These are phyloP conservation scores for Ustilago curta DNA, from an alignment of 1,284 basidiomycete species.

Conservation along the genomic window DNA sequence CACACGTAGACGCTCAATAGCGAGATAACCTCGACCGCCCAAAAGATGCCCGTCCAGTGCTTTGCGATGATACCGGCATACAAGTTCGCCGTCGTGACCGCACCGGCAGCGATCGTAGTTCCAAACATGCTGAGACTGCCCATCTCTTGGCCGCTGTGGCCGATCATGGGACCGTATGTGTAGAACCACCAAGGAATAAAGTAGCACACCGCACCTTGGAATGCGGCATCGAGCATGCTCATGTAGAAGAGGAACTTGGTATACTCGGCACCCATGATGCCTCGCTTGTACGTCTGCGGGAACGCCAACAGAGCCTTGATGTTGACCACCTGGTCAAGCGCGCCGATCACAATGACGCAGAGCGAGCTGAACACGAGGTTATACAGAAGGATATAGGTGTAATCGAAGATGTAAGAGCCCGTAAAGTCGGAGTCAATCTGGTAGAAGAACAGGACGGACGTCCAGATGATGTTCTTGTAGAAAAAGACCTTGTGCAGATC, in stretches of 20 bases:
- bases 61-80: slow-evolving; percentile 57
- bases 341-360: slow-evolving; percentile 91
- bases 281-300: slow-evolving; percentile 92
- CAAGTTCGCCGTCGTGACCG: slow-evolving; percentile 84
- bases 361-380: slow-evolving; percentile 94
- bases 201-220: slow-evolving; percentile 90
- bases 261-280: slow-evolving; percentile 91
- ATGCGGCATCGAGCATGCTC: slow-evolving; percentile 93
- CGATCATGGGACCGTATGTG: slow-evolving; percentile 72
- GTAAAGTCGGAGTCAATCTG: slow-evolving; percentile 90
- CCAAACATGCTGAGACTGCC: slow-evolving; percentile 82
- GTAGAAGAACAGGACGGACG: slow-evolving; percentile 93
- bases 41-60: slow-evolving; percentile 59
- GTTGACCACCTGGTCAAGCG: slow-evolving; percentile 96
- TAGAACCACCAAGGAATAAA: slow-evolving; percentile 87
- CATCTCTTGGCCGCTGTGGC: slow-evolving; percentile 69
- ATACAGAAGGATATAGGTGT: slow-evolving; percentile 75
- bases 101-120: slow-evolving; percentile 87
- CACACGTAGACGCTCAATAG: slow-evolving; percentile 60
- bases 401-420: slow-evolving; percentile 94
- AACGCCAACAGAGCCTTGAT: slow-evolving; percentile 88
- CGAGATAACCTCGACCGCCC: slow-evolving; percentile 58
- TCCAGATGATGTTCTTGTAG: slow-evolving; percentile 79
- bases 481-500: slow-evolving; percentile 80
- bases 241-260: slow-evolving; percentile 91